A percentile compares a stretch with the other conserved stretches of the same genome.
Evolutionary conservation across 179 eudicot species (phyloP).

Genomic region (Beta lomatogona): DNA sequence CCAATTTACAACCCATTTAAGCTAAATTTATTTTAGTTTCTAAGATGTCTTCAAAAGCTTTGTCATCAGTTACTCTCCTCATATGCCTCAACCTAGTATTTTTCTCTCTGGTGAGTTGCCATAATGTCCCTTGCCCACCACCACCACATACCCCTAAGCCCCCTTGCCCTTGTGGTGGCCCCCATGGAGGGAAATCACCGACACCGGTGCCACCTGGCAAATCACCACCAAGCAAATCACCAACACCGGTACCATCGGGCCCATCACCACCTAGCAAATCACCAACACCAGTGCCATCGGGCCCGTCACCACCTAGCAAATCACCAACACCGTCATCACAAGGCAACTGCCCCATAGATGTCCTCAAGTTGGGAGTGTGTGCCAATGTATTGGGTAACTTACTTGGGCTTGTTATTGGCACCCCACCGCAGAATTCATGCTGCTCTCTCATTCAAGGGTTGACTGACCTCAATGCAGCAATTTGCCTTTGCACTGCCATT

Average conservation of each 20-base stretch:
- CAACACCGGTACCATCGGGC: too few relatives aligned
- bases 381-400: slow-evolving; percentile 49
- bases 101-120: slow-evolving; percentile 44
- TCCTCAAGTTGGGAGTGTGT: slow-evolving; percentile 57
- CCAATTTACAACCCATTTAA: neutral
- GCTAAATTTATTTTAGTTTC: neutral
- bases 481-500: slow-evolving; percentile 81
- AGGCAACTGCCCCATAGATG: slow-evolving; percentile 52
- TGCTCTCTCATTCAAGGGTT: slow-evolving; percentile 62
- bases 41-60: slow-evolving; percentile 30
- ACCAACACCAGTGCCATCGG: too few relatives aligned
- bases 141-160: slow-evolving; percentile 11
- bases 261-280: too few relatives aligned
- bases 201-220: too few relatives aligned
- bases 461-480: slow-evolving; percentile 65
- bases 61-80: slow-evolving; percentile 37
- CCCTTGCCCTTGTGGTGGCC: neutral
- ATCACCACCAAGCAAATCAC: neutral
- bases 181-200: neutral
- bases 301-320: too few relatives aligned
- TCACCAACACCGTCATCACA: slow-evolving; percentile 10
- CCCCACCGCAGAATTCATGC: slow-evolving; percentile 55
- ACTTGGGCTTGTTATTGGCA: slow-evolving; percentile 42
- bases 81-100: slow-evolving; percentile 48
- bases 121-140: slow-evolving; percentile 27